Evolutionary conservation across 495 filamentous ascomycete species (phyloP), one percentile per base, ranked within the genome.

Genomic region (Penicillium longicatenatum): DNA sequence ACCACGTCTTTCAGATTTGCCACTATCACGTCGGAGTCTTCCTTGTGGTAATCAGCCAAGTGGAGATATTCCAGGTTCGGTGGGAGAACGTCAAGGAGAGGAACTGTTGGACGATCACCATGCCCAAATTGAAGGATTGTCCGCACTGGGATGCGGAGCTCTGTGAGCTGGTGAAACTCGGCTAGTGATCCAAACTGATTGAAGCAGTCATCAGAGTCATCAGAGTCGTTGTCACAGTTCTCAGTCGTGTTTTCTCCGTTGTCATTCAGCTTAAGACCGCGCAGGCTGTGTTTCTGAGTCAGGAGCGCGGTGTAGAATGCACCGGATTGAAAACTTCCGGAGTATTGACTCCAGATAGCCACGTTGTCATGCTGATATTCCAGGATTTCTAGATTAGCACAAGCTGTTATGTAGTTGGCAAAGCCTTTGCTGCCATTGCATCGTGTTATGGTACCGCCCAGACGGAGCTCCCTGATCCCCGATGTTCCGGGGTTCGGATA

Each of bases 251-350:
- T n/a, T 26, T 58, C 51, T 6, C 62, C 63, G 2, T 16, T 48
- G 19, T 60, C 46, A n/a, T 57, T 60, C 33, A 66, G 30, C 4
- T 50, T 56, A 19, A 66, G 49, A 19, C 31, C 50, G 22, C 55
- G 48, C 10, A 66, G 56, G 14, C 56, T 66, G 20, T 61, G 50
- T 16, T 62, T 66, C 33, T 66, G 59, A 16, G 49, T 57, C 10
- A 12, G 26, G 5, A 62, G 50, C 3, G 59, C 35, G 0, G 10
- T 45, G 42, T 66, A 60, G 10, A 66, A 57, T 6, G 42, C 20
- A 9, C 26, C 16, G 21, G 63, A 52, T 0, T 43, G 49, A 47
- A 66, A 62, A 2, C 30, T 44, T 57, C 44, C 3, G 22, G 39
- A 55, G n/a, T n/a, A n/a, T n/a, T n/a, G n/a, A n/a, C n/a, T n/a